Conservation (phyloP, 371 early-diverging fungal genomes). For the Apophysomyces elegans region DNA sequence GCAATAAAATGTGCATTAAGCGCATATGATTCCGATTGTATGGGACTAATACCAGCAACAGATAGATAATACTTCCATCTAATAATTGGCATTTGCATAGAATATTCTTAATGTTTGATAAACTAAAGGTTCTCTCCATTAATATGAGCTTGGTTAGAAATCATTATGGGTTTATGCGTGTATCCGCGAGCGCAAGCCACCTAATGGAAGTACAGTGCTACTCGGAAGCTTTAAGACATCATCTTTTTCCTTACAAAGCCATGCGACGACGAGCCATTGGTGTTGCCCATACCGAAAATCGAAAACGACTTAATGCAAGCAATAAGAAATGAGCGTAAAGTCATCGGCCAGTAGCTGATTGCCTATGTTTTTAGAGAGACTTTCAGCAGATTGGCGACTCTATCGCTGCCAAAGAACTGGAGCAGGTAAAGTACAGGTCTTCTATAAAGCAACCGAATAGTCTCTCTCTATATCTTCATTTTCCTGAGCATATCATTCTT, state of each 20-base stretch:
- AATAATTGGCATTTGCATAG: no score
- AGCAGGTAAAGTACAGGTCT: slow-evolving; percentile 40
- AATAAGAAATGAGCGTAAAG: background rate
- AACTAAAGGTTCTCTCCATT: no score
- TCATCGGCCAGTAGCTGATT: background rate
- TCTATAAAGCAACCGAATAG: no score
- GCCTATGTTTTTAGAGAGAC: slow-evolving; percentile 43
- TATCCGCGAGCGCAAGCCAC: no score
- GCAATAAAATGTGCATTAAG: no score
- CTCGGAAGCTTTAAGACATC: background rate
- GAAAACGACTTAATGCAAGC: slow-evolving; percentile 36
- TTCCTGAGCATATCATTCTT: background rate
- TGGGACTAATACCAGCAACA: no score
- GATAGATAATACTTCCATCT: no score
- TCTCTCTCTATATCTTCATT: background rate
- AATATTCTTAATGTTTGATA: no score
- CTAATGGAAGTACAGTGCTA: no score
- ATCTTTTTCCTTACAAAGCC: background rate
- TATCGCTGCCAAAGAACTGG: slow-evolving; percentile 60
- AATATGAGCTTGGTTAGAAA: no score
- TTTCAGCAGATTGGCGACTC: slow-evolving; percentile 59
- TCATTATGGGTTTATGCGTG: no score
- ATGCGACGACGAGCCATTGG: slow-evolving; percentile 51
- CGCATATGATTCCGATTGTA: no score
- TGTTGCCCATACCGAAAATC: slow-evolving; percentile 34